Percentiles rank a stretch among this genome's conserved stretches.
These are phyloP conservation scores for Senecio squalidus DNA, from an alignment of 140 eudicot genomes.

Conservation along the genomic window DNA sequence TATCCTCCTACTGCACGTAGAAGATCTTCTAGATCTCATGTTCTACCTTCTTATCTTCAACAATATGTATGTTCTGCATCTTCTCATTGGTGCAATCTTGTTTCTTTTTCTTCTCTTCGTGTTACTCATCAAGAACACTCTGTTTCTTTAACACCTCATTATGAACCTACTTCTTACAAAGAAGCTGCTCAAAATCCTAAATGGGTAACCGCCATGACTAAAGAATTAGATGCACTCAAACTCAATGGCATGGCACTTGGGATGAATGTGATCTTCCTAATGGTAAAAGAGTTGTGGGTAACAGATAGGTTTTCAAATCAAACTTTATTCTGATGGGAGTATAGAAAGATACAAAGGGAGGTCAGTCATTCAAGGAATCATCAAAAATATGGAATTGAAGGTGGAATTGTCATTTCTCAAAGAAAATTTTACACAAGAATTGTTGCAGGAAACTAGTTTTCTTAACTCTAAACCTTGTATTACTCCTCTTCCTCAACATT, in stretches of 20 bases:
- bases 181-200: background rate
- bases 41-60: background rate
- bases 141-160: background rate
- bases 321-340: background rate
- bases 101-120: background rate
- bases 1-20: background rate
- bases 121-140: background rate
- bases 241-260: background rate
- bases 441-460: no score
- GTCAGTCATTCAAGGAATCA: background rate
- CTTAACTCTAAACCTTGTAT: no score
- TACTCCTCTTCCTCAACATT: no score
- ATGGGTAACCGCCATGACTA: background rate
- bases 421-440: no score
- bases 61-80: background rate
- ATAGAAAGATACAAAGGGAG: background rate
- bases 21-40: background rate
- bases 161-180: background rate
- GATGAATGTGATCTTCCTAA: background rate
- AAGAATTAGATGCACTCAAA: background rate
- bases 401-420: no score
- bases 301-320: background rate
- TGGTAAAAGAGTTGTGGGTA: background rate
- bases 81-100: background rate
- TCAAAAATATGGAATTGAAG: no score